A percentile compares a stretch with the other conserved stretches of the same genome.
These are phyloP conservation scores for Clitocybe nebularis DNA, from an alignment of 1,284 basidiomycete genomes.

Conservation along the genomic window DNA sequence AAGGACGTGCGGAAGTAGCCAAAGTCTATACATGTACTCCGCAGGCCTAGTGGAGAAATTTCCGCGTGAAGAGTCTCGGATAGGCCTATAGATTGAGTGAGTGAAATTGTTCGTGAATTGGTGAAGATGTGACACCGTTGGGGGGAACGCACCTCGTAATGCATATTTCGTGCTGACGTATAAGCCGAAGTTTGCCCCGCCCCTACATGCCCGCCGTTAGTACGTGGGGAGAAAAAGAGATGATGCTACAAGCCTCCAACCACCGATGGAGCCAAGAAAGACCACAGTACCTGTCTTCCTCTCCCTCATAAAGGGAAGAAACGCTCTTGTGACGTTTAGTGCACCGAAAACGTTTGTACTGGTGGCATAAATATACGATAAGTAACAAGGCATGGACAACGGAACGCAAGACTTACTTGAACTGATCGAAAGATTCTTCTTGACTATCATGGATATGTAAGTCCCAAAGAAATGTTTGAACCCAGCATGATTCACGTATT, in stretches of 20 bases:
- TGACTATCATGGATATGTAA: slow-evolving; percentile 15
- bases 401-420: slow-evolving; percentile 22
- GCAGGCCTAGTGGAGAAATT: slow-evolving; percentile 38
- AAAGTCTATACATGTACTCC: slow-evolving; percentile 38
- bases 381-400: no score
- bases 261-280: slow-evolving; percentile 30
- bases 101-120: not conserved
- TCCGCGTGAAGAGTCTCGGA: slow-evolving; percentile 35
- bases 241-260: slow-evolving; percentile 26
- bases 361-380: not conserved
- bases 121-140: no score
- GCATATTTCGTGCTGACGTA: slow-evolving; percentile 35
- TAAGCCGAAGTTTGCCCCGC: slow-evolving; percentile 28
- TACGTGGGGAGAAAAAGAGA: no score
- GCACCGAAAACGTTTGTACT: slow-evolving; percentile 34
- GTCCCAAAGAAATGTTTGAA: not conserved
- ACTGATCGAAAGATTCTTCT: slow-evolving; percentile 26
- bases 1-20: slow-evolving; percentile 42
- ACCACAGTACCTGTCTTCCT: slow-evolving; percentile 29
- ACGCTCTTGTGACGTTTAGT: slow-evolving; percentile 33
- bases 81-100: slow-evolving; percentile 22
- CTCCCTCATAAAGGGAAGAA: slow-evolving; percentile 35
- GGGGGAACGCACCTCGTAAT: slow-evolving; percentile 25
- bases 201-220: no score
- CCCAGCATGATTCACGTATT: slow-evolving; percentile 21